Percentiles rank a stretch among this genome's conserved stretches.
phyloP scores from a whole-genome alignment of 2,329 filamentous ascomycete species.

The Hypoxylon sp. region DNA sequence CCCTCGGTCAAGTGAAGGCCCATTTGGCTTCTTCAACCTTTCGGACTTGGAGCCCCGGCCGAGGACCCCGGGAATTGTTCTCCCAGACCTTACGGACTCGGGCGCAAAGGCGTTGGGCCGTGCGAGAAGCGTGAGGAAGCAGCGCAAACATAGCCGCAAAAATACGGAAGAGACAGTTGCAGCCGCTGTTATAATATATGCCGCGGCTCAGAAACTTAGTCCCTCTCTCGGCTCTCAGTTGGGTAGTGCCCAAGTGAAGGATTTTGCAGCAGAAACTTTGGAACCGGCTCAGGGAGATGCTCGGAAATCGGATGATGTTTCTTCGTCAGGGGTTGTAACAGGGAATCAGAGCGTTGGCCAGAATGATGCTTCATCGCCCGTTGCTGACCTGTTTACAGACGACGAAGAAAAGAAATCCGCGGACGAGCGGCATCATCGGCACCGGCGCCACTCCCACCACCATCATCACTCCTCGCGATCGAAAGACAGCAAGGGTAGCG shows the following conservation, averaged over 20 bases:
- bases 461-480: slow-evolving; percentile 47
- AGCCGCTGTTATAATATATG: slow-evolving; percentile 68
- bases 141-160: slow-evolving; percentile 61
- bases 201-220: slow-evolving; percentile 64
- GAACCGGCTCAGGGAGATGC: slow-evolving; percentile 39
- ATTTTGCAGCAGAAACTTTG: slow-evolving; percentile 43
- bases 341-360: slow-evolving; percentile 54
- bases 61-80: slow-evolving; percentile 63
- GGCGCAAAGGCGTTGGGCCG: slow-evolving; percentile 59
- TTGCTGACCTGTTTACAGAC: slow-evolving; percentile 71
- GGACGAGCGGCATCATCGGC: slow-evolving; percentile 46
- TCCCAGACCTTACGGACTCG: slow-evolving; percentile 60
- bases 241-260: slow-evolving; percentile 45
- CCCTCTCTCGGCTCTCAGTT: slow-evolving; percentile 53
- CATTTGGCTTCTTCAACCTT: slow-evolving; percentile 42
- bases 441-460: slow-evolving; percentile 54
- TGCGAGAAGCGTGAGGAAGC: slow-evolving; percentile 61
- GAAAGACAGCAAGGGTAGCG: slow-evolving; percentile 43
- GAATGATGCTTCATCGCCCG: slow-evolving; percentile 60
- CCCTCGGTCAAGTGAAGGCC: slow-evolving; percentile 37
- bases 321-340: slow-evolving; percentile 47
- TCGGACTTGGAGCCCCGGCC: slow-evolving; percentile 56
- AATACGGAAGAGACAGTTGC: slow-evolving; percentile 68
- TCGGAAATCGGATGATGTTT: slow-evolving; percentile 47
- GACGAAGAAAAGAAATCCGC: slow-evolving; percentile 60